Evolutionary conservation across 1,139 yeast genomes (phyloP).

Genomic region (Casaregolazyma lundiana): DNA sequence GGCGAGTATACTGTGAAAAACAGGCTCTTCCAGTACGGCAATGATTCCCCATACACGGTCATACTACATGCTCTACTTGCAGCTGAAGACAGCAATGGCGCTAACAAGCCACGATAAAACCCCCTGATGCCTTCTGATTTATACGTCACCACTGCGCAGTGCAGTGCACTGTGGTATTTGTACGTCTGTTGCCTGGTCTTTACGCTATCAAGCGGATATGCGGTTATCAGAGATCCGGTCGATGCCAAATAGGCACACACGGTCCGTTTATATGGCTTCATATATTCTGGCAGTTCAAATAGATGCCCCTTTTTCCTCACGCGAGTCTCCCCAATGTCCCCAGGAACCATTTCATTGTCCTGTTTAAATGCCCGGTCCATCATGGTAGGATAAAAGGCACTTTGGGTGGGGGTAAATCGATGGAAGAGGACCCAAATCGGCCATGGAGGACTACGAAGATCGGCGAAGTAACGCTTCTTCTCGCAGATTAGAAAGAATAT

Average conservation of each 20-base stretch:
- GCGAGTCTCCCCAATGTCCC: neutral
- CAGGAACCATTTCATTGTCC: neutral
- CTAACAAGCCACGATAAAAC: slow-evolving; percentile 53
- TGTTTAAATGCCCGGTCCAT: neutral
- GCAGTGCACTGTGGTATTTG: slow-evolving; percentile 51
- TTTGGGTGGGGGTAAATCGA: neutral
- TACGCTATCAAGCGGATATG: slow-evolving; percentile 79
- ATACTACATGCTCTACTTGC: slow-evolving; percentile 42
- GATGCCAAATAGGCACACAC: slow-evolving; percentile 62
- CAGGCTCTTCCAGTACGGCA: slow-evolving; percentile 40
- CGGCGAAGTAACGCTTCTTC: too few species aligned
- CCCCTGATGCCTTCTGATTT: slow-evolving; percentile 63
- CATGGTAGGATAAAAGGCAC: neutral
- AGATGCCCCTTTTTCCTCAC: neutral
- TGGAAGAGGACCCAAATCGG: neutral
- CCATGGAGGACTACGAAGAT: too few species aligned
- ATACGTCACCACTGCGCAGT: slow-evolving; percentile 57
- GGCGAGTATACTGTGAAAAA: slow-evolving; percentile 25
- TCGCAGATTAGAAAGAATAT: too few species aligned
- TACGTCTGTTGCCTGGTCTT: slow-evolving; percentile 85
- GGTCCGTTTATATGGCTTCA: slow-evolving; percentile 56
- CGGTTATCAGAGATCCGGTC: slow-evolving; percentile 61
- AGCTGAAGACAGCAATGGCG: slow-evolving; percentile 28
- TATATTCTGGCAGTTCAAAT: slow-evolving; percentile 41
- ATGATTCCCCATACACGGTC: slow-evolving; percentile 54